Percentiles rank a stretch among this genome's conserved stretches.
These are phyloP conservation scores for Aotearoamyces nothofagi DNA, from an alignment of 2,329 filamentous ascomycete genomes.

Conservation along the genomic window DNA sequence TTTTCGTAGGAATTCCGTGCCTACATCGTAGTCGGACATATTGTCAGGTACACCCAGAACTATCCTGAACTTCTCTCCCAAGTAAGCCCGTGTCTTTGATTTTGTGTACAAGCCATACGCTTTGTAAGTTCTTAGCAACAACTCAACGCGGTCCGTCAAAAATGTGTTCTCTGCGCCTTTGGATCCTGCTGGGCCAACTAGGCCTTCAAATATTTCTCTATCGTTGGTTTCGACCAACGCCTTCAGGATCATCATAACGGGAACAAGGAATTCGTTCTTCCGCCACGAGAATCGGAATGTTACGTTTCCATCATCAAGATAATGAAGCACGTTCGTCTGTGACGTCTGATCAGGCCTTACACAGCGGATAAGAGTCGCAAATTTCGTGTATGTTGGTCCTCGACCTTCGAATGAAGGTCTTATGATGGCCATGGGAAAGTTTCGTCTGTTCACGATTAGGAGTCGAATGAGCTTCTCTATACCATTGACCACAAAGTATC, in stretches of 20 bases:
- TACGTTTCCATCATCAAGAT: constrained; percentile 87
- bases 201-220: constrained; percentile 85
- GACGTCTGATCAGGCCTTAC: constrained; percentile 96
- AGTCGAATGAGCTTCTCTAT: constrained; percentile 94
- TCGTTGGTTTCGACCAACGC: constrained; percentile 93
- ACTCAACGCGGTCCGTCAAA: constrained; percentile 84
- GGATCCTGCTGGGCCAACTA: constrained; percentile 65
- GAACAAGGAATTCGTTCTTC: constrained; percentile 93
- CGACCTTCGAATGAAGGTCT: constrained; percentile 81
- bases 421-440: constrained; percentile 89
- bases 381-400: constrained; percentile 76
- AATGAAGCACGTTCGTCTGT: constrained; percentile 93
- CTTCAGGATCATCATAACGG: constrained; percentile 93
- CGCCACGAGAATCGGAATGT: constrained; percentile 97
- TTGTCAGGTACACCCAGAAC: constrained; percentile 74
- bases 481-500: constrained; percentile 95
- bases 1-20: constrained; percentile 78
- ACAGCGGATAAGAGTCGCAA: constrained; percentile 79
- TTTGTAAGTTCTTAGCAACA: constrained; percentile 88
- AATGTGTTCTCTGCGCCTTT: constrained; percentile 79
- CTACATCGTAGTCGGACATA: constrained; percentile 76
- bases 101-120: constrained; percentile 72
- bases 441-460: constrained; percentile 77
- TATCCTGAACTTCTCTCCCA: constrained; percentile 82
- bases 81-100: constrained; percentile 66